Percentiles rank a stretch among this genome's conserved stretches.
These are phyloP conservation scores for Neopestalotiopsis clavispora DNA, from an alignment of 2,329 filamentous ascomycete genomes.

Conservation along the genomic window DNA sequence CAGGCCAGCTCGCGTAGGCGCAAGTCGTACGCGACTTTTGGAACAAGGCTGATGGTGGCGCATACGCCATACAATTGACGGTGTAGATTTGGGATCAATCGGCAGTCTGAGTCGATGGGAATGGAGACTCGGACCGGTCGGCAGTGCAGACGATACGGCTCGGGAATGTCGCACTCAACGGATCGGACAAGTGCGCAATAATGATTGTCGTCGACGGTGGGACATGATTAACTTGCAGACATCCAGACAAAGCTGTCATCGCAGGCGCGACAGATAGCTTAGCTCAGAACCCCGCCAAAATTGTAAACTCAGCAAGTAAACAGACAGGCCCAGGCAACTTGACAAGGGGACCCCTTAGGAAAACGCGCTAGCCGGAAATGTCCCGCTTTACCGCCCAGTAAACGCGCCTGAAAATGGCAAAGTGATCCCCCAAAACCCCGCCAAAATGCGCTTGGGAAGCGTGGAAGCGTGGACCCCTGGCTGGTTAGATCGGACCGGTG, in stretches of 20 bases:
- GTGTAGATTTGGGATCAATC: not conserved
- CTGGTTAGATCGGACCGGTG: not conserved
- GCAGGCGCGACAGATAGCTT: not conserved
- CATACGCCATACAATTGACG: not conserved
- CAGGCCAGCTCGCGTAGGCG: not conserved
- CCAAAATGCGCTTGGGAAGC: not conserved
- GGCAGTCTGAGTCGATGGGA: not conserved
- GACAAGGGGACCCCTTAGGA: not conserved
- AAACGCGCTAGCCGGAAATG: not conserved
- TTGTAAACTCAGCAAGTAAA: slow-evolving; percentile 1
- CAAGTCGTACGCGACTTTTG: not conserved
- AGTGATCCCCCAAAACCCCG: not conserved
- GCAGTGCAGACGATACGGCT: not conserved
- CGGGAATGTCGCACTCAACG: not conserved
- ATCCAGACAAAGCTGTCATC: not conserved
- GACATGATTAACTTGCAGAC: not conserved
- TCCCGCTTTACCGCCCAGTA: not conserved
- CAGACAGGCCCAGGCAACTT: not conserved
- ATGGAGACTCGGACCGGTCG: not conserved
- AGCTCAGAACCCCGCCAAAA: not conserved
- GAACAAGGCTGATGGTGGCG: not conserved
- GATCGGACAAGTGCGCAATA: not conserved
- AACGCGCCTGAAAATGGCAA: not conserved
- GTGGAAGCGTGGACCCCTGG: not conserved
- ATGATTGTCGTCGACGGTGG: not conserved